Evolutionary conservation across 1,139 yeast species (phyloP), one percentile per base, ranked within the genome.

Genomic region (Sugiyamaella paludigena): DNA sequence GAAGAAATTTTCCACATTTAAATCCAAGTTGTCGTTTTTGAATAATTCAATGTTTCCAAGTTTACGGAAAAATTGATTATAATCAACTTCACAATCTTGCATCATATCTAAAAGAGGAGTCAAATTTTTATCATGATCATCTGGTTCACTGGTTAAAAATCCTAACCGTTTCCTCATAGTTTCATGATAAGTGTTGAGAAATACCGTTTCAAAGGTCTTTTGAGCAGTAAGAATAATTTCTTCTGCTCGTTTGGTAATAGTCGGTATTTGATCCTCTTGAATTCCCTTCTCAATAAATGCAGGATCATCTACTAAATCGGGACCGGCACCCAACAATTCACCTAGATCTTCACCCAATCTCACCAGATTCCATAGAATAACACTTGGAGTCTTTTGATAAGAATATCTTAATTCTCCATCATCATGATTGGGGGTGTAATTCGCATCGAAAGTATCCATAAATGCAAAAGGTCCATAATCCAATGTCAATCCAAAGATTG

Each of bases 401-500:
- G 89, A 80, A 65, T 92, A 92, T 43, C 97, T 73, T 27, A 72
- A 66, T 48, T 74, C 72, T 43, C 77, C 79, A 64, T 92, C 98
- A 63, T 89, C 97, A 48, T 89, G 91, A 63, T 92, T 92, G 1
- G 98, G 94, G 0, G 97, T 86, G 63, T 79, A 91, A 46, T 77
- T 68, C 7, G 95, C 91, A 61, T 88, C 83, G 64, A 84, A 92
- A 49, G 79, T 80, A 63, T 91, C 97, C 82, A 86, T 75, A 43
- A 89, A 86, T 24, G 95, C 86, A 70, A 87, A 92, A 1, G 98
- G 98, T 3, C 98, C 98, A 65, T 84, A 92, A 67, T 92, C 98
- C 69, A 92, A 80, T 0, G 96, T 81, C 12, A 91, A 72, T 0
- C 98, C 98, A 40, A 84, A 64, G 7, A 92, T 75, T 0, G 96